phyloP scores from a whole-genome alignment of 768 basidiomycete species.

The Hysterangium stoloniferum region DNA sequence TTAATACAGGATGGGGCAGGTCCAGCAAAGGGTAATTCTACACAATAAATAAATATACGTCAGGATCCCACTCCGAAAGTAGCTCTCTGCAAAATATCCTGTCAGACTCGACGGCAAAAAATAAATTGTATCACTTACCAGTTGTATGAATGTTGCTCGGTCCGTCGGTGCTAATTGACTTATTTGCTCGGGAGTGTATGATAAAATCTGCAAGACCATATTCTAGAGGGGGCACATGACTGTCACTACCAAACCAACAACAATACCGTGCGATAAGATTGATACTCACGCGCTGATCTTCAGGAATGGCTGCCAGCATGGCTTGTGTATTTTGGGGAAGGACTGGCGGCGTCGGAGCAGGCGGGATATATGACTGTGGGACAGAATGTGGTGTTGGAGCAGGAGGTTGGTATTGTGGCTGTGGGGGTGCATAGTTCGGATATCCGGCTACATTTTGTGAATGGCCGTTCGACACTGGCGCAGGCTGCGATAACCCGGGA shows the following conservation, averaged over 20 bases:
- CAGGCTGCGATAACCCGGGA: neutral
- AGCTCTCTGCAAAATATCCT: slow-evolving; percentile 6
- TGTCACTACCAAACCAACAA: neutral
- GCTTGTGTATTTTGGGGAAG: slow-evolving; percentile 6
- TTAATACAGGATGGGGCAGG: slow-evolving; percentile 18
- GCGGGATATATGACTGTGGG: neutral
- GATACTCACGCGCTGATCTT: slow-evolving; percentile 7
- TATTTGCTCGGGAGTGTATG: slow-evolving; percentile 11
- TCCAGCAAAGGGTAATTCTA: neutral
- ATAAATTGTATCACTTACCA: slow-evolving; percentile 7
- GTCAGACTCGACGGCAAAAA: slow-evolving; percentile 1
- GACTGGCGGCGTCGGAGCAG: neutral
- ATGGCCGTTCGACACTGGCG: slow-evolving; percentile 2
- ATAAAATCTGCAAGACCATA: slow-evolving; percentile 12
- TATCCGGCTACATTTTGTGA: neutral
- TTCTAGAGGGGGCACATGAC: slow-evolving; percentile 2
- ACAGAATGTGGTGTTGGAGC: neutral
- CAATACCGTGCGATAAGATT: neutral
- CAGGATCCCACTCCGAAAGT: slow-evolving; percentile 8
- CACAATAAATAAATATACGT: neutral
- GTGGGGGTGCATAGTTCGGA: slow-evolving; percentile 2
- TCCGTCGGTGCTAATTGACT: slow-evolving; percentile 11
- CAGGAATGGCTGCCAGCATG: slow-evolving; percentile 9
- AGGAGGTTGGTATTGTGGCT: neutral
- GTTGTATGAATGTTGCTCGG: slow-evolving; percentile 14